phyloP scores from a whole-genome alignment of 2,329 filamentous ascomycete genomes.

The Verticillium albo-atrum region DNA sequence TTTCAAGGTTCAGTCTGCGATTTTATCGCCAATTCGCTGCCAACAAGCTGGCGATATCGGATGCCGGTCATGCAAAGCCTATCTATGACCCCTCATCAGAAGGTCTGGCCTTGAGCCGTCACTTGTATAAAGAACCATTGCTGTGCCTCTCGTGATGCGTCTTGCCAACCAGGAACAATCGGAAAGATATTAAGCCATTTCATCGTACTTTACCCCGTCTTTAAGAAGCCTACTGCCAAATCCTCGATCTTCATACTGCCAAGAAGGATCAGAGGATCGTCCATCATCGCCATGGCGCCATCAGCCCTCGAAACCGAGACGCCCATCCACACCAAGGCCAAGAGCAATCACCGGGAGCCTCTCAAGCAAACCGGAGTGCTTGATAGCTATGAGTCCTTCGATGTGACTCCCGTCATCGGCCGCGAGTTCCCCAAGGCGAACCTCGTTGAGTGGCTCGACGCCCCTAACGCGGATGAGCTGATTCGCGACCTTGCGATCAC shows the following conservation, averaged over 20 bases:
- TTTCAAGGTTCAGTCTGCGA: neutral
- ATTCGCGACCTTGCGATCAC: conserved; percentile 58
- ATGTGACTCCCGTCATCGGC: conserved; percentile 51
- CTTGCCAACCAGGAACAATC: no score
- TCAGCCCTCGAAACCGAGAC: conserved; percentile 10
- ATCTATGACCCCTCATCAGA: neutral
- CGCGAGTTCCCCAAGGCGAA: conserved; percentile 47
- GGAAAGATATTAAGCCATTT: no score
- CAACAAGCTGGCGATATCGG: neutral
- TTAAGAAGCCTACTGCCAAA: no score
- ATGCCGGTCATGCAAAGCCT: neutral
- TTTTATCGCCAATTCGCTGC: neutral
- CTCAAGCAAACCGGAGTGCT: conserved; percentile 31
- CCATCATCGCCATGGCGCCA: conserved; percentile 7
- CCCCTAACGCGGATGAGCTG: conserved; percentile 48
- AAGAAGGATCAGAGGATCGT: no score
- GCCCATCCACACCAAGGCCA: conserved; percentile 6
- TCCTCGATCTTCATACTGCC: no score
- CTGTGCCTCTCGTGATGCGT: neutral
- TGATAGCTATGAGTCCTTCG: conserved; percentile 38
- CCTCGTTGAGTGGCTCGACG: conserved; percentile 49
- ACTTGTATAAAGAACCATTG: neutral
- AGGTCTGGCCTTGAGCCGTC: neutral
- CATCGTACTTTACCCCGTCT: no score
- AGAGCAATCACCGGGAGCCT: conserved; percentile 12